Conservation (phyloP, 2,329 filamentous ascomycete species). For the Pseudocercospora macadamiae region DNA sequence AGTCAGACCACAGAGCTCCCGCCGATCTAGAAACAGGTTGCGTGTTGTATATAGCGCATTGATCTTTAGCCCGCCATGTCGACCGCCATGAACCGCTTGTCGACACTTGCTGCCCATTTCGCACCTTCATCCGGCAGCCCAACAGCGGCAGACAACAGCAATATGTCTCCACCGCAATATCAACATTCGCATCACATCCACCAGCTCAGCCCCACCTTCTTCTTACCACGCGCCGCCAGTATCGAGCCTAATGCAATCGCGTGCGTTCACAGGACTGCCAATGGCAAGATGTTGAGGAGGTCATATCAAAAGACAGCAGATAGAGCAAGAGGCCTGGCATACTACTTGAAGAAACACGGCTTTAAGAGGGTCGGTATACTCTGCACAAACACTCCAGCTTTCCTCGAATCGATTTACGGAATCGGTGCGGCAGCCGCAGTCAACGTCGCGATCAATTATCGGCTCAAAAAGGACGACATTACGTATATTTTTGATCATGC, state of each 20-base stretch:
- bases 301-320: slow-evolving; percentile 83
- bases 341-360: slow-evolving; percentile 76
- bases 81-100: slow-evolving; percentile 63
- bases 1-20: slow-evolving; percentile 10
- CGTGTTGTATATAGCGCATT: slow-evolving; percentile 11
- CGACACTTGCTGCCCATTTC: slow-evolving; percentile 54
- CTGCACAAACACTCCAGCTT: slow-evolving; percentile 90
- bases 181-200: slow-evolving; percentile 65
- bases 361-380: slow-evolving; percentile 81
- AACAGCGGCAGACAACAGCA: slow-evolving; percentile 29
- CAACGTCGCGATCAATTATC: slow-evolving; percentile 73
- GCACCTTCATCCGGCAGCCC: slow-evolving; percentile 39
- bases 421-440: slow-evolving; percentile 80
- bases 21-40: slow-evolving; percentile 20
- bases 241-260: slow-evolving; percentile 74
- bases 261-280: slow-evolving; percentile 28
- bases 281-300: slow-evolving; percentile 72
- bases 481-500: slow-evolving; percentile 87
- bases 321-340: slow-evolving; percentile 83
- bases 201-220: slow-evolving; percentile 85
- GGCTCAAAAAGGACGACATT: slow-evolving; percentile 82
- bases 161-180: slow-evolving; percentile 25
- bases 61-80: slow-evolving; percentile 57
- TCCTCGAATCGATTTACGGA: slow-evolving; percentile 87
- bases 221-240: slow-evolving; percentile 79